Evolutionary conservation across 805 yeast genomes (phyloP), one percentile per base, ranked within the genome.

Genomic region (Yamadazyma insecticola): DNA sequence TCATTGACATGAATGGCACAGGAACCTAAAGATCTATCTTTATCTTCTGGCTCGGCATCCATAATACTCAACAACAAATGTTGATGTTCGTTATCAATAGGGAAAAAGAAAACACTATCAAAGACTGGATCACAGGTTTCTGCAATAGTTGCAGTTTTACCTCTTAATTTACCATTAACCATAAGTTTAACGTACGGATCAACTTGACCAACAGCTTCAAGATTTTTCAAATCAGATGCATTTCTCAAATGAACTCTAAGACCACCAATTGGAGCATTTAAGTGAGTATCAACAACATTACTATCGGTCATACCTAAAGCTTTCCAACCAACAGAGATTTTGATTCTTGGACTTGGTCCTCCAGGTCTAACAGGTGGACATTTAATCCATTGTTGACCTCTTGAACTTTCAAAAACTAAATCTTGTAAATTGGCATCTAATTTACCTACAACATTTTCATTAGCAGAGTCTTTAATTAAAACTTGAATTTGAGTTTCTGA

Each of bases 151-250:
- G 60, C 50, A 2, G 92, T 77, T 40, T 63, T 67, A 32, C 70
- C 81, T 38, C 67, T 68, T 23, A 73, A 48, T 49, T 72, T 73
- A 43, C 81, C 82, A 46, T 78, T 76, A 36, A 75, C 54, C 22
- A 73, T 47, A 7, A 82, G 67, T 37, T 73, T 68, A 23, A 80
- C 76, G 45, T 81, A 83, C 4, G 94, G 92, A 55, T 84, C 89
- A 45, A 82, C 77, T 35, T 71, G 74, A 34, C 92, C 90, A 30
- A 81, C 71, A 11, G 78, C 69, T 43, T 81, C 83, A 44, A 81
- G 57, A 44, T 77, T 63, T 43, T 69, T 61, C 44, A 78, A 56
- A 24, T 74, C 72, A 8, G 51, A 51, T 12, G 79, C 81, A 20
- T 64, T 57, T 36, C 77, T 67, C 29, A 84, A 44, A 45, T 75